phyloP scores from a whole-genome alignment of 345 rosid genomes.

The Odontarrhena argentea region DNA sequence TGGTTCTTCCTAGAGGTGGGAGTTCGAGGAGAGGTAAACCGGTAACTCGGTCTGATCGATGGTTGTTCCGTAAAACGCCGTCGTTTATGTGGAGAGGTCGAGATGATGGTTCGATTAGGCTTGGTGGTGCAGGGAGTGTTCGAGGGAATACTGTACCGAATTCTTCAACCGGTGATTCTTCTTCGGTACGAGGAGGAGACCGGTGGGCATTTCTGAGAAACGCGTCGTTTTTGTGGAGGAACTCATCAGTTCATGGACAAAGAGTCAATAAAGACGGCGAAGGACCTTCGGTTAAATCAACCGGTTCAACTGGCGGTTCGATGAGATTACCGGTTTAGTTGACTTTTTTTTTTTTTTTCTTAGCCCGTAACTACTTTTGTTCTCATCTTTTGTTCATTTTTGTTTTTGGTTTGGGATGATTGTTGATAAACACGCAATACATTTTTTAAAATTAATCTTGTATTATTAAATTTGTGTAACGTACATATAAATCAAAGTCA shows the following conservation, averaged over 20 bases:
- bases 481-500: constrained; percentile 28
- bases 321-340: constrained; percentile 58
- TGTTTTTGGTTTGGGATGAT: constrained; percentile 24
- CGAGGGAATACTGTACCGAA: constrained; percentile 26
- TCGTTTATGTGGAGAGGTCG: constrained; percentile 42
- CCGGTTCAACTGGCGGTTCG: constrained; percentile 31
- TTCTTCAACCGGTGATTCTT: constrained; percentile 34
- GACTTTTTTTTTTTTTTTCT: not conserved
- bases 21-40: constrained; percentile 40
- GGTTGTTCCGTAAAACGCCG: constrained; percentile 43
- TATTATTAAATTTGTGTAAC: constrained; percentile 13
- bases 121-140: constrained; percentile 39
- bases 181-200: constrained; percentile 44
- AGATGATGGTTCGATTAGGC: constrained; percentile 42
- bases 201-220: constrained; percentile 55
- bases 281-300: constrained; percentile 39
- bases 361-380: not conserved
- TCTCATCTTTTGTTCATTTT: not conserved
- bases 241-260: constrained; percentile 50
- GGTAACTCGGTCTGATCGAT: constrained; percentile 38
- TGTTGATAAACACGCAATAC: constrained; percentile 31
- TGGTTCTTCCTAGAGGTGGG: constrained; percentile 40
- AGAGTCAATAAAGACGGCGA: constrained; percentile 46
- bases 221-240: constrained; percentile 55
- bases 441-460: constrained; percentile 1